These are phyloP conservation scores for Ramalina intermedia DNA, from an alignment of 495 filamentous ascomycete genomes.

Conservation along the genomic window DNA sequence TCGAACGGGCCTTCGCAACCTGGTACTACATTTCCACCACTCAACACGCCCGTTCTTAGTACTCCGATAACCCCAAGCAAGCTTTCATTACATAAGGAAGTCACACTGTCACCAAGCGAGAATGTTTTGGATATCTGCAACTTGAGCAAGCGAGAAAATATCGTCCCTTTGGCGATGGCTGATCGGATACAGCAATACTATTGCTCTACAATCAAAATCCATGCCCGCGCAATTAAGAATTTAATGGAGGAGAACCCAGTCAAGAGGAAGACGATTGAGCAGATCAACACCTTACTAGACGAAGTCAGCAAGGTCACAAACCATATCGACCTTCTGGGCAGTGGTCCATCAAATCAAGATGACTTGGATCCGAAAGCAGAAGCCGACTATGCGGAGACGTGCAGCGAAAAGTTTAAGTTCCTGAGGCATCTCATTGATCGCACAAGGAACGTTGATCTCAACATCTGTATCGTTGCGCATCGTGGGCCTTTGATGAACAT, in stretches of 20 bases:
- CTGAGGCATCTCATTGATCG: conserved; percentile 36
- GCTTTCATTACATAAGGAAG: conserved; percentile 12
- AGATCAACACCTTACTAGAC: conserved; percentile 26
- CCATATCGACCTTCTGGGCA: conserved; percentile 39
- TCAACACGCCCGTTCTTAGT: conserved; percentile 4
- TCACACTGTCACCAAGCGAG: conserved; percentile 1
- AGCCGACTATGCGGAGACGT: conserved; percentile 39
- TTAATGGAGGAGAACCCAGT: conserved; percentile 9
- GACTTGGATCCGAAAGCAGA: conserved; percentile 26
- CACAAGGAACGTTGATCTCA: conserved; percentile 24
- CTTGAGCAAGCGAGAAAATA: conserved; percentile 13
- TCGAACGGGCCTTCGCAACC: not conserved
- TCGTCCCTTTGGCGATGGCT: conserved; percentile 17
- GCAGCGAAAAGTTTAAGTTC: conserved; percentile 44
- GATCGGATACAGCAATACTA: conserved; percentile 17
- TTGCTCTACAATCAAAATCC: conserved; percentile 13
- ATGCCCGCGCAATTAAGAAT: conserved; percentile 9
- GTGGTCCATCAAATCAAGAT: conserved; percentile 25
- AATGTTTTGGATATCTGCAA: conserved; percentile 4
- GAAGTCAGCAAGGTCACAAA: conserved; percentile 33
- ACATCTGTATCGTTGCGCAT: conserved; percentile 33
- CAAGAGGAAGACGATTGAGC: conserved; percentile 12
- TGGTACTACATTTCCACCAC: not conserved
- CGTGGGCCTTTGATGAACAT: conserved; percentile 30
- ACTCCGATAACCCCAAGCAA: conserved; percentile 13